Percentiles rank a stretch among this genome's conserved stretches.
These are phyloP conservation scores for Capsicum rhomboideum DNA, from an alignment of 257 asterid genomes.

Conservation along the genomic window DNA sequence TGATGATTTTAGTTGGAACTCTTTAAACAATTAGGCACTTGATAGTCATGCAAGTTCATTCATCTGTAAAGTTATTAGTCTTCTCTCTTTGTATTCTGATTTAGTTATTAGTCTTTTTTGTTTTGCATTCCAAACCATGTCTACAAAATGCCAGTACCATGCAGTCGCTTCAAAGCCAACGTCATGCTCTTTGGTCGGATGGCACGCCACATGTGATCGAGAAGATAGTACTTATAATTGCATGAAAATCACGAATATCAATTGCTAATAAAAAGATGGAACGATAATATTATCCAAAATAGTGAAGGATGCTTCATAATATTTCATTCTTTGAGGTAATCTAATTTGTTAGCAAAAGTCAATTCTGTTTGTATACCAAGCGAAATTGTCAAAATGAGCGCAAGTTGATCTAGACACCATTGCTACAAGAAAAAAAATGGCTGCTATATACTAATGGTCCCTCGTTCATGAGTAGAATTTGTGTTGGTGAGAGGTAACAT, in stretches of 20 bases:
- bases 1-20: no score
- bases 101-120: neutral
- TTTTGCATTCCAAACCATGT: neutral
- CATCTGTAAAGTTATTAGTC: neutral
- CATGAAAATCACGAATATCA: no score
- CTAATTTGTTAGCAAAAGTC: no score
- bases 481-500: no score
- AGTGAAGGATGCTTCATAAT: neutral
- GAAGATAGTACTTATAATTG: no score
- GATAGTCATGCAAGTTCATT: neutral
- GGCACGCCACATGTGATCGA: neutral
- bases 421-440: neutral
- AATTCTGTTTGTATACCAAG: no score
- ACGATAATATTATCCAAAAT: no score
- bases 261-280: no score
- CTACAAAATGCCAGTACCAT: neutral
- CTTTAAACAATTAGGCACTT: no score
- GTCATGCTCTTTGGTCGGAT: neutral
- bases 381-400: neutral
- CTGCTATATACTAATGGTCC: neutral
- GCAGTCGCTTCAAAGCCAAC: slow-evolving; percentile 3
- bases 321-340: no score
- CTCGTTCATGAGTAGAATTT: neutral
- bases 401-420: neutral
- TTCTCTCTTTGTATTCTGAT: neutral